Evolutionary conservation across 1,139 yeast species (phyloP), one percentile per base, ranked within the genome.

Genomic region (Debaryomyces coudertii): DNA sequence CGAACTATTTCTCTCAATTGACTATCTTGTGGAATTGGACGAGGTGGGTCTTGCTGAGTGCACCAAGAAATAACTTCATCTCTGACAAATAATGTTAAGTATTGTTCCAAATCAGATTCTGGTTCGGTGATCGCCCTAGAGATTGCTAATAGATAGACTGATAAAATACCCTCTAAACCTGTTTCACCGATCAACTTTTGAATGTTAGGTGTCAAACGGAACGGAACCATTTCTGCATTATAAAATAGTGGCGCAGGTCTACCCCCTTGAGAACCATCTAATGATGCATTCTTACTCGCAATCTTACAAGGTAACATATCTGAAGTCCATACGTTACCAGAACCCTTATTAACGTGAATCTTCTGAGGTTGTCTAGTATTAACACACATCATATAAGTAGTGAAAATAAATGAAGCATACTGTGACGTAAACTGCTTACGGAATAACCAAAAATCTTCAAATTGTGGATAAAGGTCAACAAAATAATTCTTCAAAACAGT

Each of bases 381-480:
- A 57, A 95, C 90, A 68, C 96, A 86, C 89, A 95, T 83, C 90
- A 93, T 85, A 62, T 89, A 90, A 1, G 98, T 89, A 76, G 92
- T 85, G 66, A 93, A 93, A 33, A 92, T 83, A 57, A 93, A 87
- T 1, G 96, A 85, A n/a, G 98, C 97, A 68, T 93, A 95, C 66
- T 92, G 97, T 15, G 96, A 87, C 8, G 97, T 83, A 60, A 95
- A 95, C 61, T 90, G 97, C 60, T 92, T 92, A 52, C 98, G 81
- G 85, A 95, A 95, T 46, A 92, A 69, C 99, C 99, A 95, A 73
- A 92, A 93, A 61, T 93, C 97, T 63, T 89, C 97, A 65, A 87
- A 95, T 47, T 83, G 79, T 8, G 86, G 79, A 66, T 84, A 95
- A 42, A 85, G 71, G 2, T 77, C 77, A 47, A 85, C 67, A 54